phyloP scores from a whole-genome alignment of 768 basidiomycete genomes.

The Pholiota molesta region DNA sequence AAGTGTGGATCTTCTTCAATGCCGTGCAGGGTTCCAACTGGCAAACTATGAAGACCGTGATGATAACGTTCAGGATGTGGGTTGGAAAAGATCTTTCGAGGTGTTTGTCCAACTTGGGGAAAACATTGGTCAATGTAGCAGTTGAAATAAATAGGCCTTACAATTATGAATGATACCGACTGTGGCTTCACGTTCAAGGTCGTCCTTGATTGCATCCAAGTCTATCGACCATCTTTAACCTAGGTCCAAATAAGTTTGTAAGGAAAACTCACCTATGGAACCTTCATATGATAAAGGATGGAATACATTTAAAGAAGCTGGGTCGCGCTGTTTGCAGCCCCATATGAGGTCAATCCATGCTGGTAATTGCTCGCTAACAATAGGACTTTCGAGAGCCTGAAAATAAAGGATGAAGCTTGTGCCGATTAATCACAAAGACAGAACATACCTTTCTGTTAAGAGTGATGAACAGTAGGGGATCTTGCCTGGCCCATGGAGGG shows the following conservation, averaged over 20 bases:
- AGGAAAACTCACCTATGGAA: slow-evolving; percentile 60
- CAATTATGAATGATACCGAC: slow-evolving; percentile 97
- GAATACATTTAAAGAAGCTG: slow-evolving; percentile 79
- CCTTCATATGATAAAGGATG: slow-evolving; percentile 95
- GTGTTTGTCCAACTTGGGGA: slow-evolving; percentile 84
- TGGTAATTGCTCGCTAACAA: slow-evolving; percentile 82
- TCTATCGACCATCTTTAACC: slow-evolving; percentile 44
- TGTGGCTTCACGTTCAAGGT: slow-evolving; percentile 87
- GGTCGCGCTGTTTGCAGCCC: slow-evolving; percentile 84
- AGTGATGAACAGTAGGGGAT: slow-evolving; percentile 81
- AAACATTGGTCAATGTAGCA: no score
- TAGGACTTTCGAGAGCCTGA: slow-evolving; percentile 85
- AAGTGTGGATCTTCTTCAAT: slow-evolving; percentile 83
- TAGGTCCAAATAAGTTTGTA: not conserved
- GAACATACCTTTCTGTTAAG: slow-evolving; percentile 70
- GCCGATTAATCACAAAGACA: not conserved
- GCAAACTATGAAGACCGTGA: slow-evolving; percentile 73
- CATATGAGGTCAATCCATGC: slow-evolving; percentile 96
- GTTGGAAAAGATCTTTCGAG: slow-evolving; percentile 76
- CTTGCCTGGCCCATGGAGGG: slow-evolving; percentile 87
- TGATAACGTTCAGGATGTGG: slow-evolving; percentile 79
- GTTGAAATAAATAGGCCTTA: slow-evolving; percentile 33
- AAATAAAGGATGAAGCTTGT: not conserved
- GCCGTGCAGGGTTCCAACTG: slow-evolving; percentile 71
- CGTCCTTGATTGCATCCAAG: slow-evolving; percentile 83